These are phyloP conservation scores for Oxytropis ochrocephala DNA, from an alignment of 306 rosid species.

Conservation along the genomic window DNA sequence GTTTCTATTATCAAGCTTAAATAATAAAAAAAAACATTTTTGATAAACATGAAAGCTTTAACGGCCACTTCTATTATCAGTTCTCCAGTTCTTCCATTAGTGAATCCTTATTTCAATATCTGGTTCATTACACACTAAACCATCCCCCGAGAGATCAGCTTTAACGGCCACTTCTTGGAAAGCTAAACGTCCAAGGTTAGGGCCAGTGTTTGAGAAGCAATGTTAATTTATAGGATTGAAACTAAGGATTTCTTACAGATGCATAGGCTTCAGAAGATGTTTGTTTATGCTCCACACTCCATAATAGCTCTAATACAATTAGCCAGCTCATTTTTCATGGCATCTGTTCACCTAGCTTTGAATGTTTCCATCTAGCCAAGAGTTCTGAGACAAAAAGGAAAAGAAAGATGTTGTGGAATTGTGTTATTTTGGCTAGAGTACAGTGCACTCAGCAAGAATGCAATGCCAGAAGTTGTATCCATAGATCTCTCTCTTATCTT, in stretches of 20 bases:
- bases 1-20: too few species aligned
- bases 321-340: background rate
- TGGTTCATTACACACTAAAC: background rate
- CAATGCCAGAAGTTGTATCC: background rate
- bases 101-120: background rate
- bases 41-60: background rate
- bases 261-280: background rate
- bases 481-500: background rate
- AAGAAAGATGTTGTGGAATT: background rate
- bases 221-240: background rate
- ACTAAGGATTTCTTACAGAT: background rate
- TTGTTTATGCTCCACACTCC: background rate
- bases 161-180: background rate
- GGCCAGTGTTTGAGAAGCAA: background rate
- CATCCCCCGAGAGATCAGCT: background rate
- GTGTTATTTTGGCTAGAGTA: background rate
- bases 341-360: background rate
- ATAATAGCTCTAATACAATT: background rate
- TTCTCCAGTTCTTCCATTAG: background rate
- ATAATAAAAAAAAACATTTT: too few species aligned
- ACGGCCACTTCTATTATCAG: background rate
- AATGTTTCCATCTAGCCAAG: background rate
- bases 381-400: background rate
- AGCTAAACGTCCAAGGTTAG: background rate
- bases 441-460: background rate